phyloP scores from a whole-genome alignment of 179 eudicot species.

The Sideroxylon spinosum region DNA sequence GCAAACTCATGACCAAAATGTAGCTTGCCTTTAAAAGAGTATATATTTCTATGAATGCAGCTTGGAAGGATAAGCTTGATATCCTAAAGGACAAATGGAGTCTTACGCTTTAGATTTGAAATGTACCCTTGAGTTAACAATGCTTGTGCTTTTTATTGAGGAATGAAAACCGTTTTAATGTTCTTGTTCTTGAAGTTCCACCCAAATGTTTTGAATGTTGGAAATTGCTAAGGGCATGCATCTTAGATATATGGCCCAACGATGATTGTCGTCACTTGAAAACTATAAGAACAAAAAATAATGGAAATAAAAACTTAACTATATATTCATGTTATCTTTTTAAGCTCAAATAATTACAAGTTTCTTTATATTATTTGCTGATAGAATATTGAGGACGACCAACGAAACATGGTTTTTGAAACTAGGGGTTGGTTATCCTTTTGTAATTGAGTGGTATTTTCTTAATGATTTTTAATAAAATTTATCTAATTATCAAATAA shows the following conservation, averaged over 20 bases:
- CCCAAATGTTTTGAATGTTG: neutral
- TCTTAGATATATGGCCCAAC: neutral
- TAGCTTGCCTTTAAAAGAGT: neutral
- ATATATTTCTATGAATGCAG: slow-evolving; percentile 36
- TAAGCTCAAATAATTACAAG: neutral
- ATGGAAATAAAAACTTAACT: neutral
- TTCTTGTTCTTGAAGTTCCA: neutral
- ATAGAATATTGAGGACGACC: no score
- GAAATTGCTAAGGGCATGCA: neutral
- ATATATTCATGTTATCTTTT: neutral
- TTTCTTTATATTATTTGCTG: neutral
- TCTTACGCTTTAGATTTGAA: slow-evolving; percentile 96
- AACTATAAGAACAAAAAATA: neutral
- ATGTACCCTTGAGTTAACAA: slow-evolving; percentile 75
- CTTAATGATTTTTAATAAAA: no score
- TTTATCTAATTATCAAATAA: no score
- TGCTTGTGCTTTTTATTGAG: neutral
- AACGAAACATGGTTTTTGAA: no score
- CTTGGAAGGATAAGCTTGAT: slow-evolving; percentile 97
- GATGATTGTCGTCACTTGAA: neutral
- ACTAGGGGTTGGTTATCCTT: no score
- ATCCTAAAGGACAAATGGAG: slow-evolving; percentile 97
- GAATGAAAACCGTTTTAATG: neutral
- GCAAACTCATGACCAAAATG: no score
- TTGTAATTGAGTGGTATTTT: no score